Conservation (phyloP, 2,329 filamentous ascomycete genomes). For the Plenodomus biglobosus region DNA sequence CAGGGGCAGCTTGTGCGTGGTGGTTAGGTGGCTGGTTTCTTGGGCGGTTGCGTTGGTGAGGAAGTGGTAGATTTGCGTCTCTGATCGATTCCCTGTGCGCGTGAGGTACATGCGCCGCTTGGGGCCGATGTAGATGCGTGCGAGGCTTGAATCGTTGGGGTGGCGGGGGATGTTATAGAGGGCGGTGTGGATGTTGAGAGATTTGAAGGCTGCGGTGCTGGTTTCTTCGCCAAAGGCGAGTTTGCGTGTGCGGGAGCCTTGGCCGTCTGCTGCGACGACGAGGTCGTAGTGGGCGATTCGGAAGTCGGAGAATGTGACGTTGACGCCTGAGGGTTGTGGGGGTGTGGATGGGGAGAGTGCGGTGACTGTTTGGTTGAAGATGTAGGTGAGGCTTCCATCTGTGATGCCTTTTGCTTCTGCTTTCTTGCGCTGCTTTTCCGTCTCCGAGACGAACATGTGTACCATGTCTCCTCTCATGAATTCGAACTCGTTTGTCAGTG, state of each 20-base stretch:
- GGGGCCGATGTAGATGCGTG: conserved; percentile 10
- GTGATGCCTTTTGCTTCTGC: conserved; percentile 11
- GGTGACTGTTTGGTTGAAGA: conserved; percentile 16
- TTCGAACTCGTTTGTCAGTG: conserved; percentile 32
- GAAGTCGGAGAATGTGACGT: conserved; percentile 23
- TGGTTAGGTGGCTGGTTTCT: conserved; percentile 4
- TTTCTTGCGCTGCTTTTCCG: conserved; percentile 14
- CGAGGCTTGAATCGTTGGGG: conserved; percentile 16
- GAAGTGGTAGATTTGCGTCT: conserved; percentile 25
- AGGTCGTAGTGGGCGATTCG: conserved; percentile 21
- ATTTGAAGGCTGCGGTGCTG: conserved; percentile 14
- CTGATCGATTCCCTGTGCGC: conserved; percentile 20
- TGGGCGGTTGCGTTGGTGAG: conserved; percentile 16
- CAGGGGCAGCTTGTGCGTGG: conserved; percentile 31
- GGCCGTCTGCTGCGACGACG: conserved; percentile 32
- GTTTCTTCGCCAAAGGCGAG: conserved; percentile 23
- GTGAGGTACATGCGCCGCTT: conserved; percentile 19
- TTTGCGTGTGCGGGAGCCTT: conserved; percentile 21
- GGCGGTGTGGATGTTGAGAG: conserved; percentile 22
- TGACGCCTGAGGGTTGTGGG: conserved; percentile 2
- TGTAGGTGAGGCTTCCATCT: conserved; percentile 11
- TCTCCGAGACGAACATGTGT: conserved; percentile 31
- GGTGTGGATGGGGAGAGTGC: conserved; percentile 10
- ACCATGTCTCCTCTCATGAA: conserved; percentile 39
- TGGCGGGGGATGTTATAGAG: conserved; percentile 29